These are phyloP conservation scores for Begonia fuchsioides DNA, from an alignment of 306 rosid genomes.

Conservation along the genomic window DNA sequence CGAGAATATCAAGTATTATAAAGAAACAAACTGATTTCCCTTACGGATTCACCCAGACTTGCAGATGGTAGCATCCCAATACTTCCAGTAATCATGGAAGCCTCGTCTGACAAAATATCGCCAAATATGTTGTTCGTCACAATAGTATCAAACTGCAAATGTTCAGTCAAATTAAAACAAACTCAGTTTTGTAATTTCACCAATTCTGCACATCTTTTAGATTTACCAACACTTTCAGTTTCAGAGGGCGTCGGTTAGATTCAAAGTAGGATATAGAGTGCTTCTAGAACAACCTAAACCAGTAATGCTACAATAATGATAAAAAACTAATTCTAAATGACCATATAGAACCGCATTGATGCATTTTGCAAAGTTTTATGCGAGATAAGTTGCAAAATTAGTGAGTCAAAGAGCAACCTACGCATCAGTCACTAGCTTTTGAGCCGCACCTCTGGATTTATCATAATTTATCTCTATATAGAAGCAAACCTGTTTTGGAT, in stretches of 20 bases:
- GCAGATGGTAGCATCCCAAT: slow-evolving; percentile 99
- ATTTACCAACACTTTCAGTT: no score
- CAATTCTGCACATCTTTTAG: neutral
- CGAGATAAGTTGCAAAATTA: no score
- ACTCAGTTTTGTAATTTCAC: slow-evolving; percentile 3
- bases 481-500: slow-evolving; percentile 77
- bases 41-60: slow-evolving; percentile 73
- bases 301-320: no score
- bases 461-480: neutral
- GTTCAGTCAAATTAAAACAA: slow-evolving; percentile 3
- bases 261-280: no score
- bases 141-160: slow-evolving; percentile 73
- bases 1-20: slow-evolving; percentile 2
- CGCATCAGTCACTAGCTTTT: no score
- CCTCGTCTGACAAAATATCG: slow-evolving; percentile 90
- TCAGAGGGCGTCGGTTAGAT: no score
- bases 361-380: no score
- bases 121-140: slow-evolving; percentile 94
- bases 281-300: no score
- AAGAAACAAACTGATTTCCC: slow-evolving; percentile 7
- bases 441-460: no score
- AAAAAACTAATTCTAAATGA: no score
- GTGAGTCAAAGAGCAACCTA: no score
- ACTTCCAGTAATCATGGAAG: slow-evolving; percentile 95
- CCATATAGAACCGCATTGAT: no score